Evolutionary conservation across 2,329 filamentous ascomycete species (phyloP), one percentile per base, ranked within the genome.

Genomic region (Xylaria sp.): DNA sequence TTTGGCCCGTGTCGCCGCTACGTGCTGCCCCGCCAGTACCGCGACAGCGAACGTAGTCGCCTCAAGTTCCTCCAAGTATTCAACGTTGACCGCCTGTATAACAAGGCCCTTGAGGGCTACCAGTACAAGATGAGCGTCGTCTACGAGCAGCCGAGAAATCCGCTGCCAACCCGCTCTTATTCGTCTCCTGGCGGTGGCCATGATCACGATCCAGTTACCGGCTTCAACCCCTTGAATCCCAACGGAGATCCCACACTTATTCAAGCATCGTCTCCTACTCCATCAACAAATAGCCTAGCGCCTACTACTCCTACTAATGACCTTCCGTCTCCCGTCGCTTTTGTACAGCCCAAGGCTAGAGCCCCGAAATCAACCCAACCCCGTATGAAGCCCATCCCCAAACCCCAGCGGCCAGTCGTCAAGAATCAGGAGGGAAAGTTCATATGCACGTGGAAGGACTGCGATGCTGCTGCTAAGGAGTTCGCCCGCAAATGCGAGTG

Each of bases 401-500:
- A 89, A 68, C 87, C 86, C 0, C 81, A 85, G 29, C 83, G 87
- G 31, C 77, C 83, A 38, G 80, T 82, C 0, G 77, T 77, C 3
- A 87, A 87, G 76, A 92, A 92, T 67, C 74, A 80, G 1, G 84
- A 91, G 23, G 90, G 90, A n/a, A 89, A 91, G 72, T 95, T 89
- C 70, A 83, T 88, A 58, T 97, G 94, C 76, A 87, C 86, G 15
- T 86, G 87, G 67, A 77, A 83, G 0, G 87, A 89, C 58, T 97
- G 93, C 71, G 83, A 80, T 11, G 86, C 89, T 54, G 82, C 4
- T 17, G 37, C 49, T 11, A 84, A 82, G 44, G 84, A 84, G 11
- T 98, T 97, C 73, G 83, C 86, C 56, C 86, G 93, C 66, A 94
- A 92, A 68, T 97, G 93, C 79, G 93, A 97, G 79, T 97, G 92